Base-by-base conservation (phyloP, 2,329 filamentous ascomycete genomes). In the Paecilomyces sp. region DNA sequence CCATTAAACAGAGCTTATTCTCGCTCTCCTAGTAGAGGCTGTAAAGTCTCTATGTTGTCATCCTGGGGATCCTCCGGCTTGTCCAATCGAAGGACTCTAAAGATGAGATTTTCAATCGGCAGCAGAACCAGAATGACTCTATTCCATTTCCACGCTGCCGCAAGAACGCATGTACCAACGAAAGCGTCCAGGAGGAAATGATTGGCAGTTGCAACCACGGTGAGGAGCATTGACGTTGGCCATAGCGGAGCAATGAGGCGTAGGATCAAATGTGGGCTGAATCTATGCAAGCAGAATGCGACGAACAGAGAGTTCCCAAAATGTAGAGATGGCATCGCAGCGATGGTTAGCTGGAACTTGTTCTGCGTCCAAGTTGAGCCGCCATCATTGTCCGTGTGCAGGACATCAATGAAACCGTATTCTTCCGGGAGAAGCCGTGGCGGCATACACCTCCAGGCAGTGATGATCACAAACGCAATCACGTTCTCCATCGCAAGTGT, bases 151-250 rank as follows among this genome's bases (percentile, higher is more conserved):
- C 64, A 68, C 24, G 67, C 68, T 15, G 58, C 41, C 12, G 62
- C 25, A 72, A 66, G 60, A 25, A 70, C 66, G 28, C 60, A 61
- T 3, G 83, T 83, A 7, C 87, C 87, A 0, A 85, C 85, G 0
- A 88, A 80, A 1, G 86, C 85, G 68, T 89, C 87, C 3, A 89
- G 80, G 56, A 89, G 77, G 70, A 88, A 83, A 72, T 89, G 86
- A 68, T 89, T 88, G 51, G 86, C 86, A 0, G 86, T 88, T 5
- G 86, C 83, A 22, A 88, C 79, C 64, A 89, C 88, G 30, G 85
- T 86, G 6, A 82, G 36, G 3, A 61, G 65, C 78, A 81, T 80
- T 9, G 71, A 67, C 2, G 68, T 56, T 1, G 77, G 78, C 79
- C 79, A 81, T 1, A 80, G 57, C 2, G 73, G 74, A 0, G 76